Evolutionary conservation across 805 yeast genomes (phyloP), one percentile per base, ranked within the genome.

Genomic region (Blastobotrys muscicola): DNA sequence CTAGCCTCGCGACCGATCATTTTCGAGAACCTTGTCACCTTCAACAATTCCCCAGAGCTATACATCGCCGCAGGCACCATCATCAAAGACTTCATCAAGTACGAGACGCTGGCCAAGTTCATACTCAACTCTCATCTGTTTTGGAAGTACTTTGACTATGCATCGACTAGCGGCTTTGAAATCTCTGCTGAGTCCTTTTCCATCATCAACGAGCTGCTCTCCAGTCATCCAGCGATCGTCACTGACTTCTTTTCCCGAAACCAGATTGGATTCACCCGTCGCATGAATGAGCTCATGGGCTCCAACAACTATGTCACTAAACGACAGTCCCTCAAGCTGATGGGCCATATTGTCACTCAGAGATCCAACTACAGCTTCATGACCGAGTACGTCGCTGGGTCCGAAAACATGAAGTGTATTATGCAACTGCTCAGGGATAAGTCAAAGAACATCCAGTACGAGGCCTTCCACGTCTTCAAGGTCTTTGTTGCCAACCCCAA

Each of bases 401-500:
- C 92, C 1, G 86, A 81, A 42, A 87, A 87, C 59, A 67, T 92
- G 56, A 92, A 90, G 61, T 65, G 87, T 44, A 75, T 85, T 23
- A 92, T 92, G 98, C 72, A 82, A 32, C 64, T 87, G 48, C 67
- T 92, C 50, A 80, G 92, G 46, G 97, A 90, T 61, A 84, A 82
- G 63, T 85, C 94, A 50, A 84, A 82, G 57, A 89, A 89, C 61
- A 72, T 92, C 46, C 96, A 89, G 59, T 64, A 77, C 43, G 97
- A 92, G 61, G 87, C 95, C 3, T 92, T 92, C 58, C 89, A 92
- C 51, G 82, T 90, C 33, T 90, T 92, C 68, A 92, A 90, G 65
- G 83, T 89, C 33, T 86, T 92, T 63, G 87, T 87, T n/a, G 97
- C 96, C 3, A 92, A 92, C 62, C 98, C 98, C 4, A 79, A 82